These are phyloP conservation scores for Blastobotrys serpentis DNA, from an alignment of 1,139 yeast species.

Conservation along the genomic window DNA sequence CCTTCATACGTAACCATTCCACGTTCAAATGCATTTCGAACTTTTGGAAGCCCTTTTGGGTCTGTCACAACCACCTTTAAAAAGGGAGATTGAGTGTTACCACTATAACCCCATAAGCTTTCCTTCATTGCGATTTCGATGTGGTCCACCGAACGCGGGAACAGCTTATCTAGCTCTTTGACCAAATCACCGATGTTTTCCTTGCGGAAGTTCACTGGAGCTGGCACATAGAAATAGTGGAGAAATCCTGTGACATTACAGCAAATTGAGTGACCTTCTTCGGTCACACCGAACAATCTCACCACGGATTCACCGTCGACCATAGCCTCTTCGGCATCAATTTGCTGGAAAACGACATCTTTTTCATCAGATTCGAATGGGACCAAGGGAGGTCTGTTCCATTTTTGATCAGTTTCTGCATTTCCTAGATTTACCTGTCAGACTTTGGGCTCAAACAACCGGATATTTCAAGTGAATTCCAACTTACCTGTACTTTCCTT, in stretches of 20 bases:
- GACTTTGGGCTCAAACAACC: background rate
- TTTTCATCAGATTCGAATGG: conserved; percentile 48
- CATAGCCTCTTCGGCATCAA: conserved; percentile 88
- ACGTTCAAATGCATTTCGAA: conserved; percentile 78
- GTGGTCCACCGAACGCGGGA: conserved; percentile 39
- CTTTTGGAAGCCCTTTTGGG: conserved; percentile 60
- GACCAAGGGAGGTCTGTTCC: conserved; percentile 61
- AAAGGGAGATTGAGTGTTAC: conserved; percentile 74
- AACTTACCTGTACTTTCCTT: conserved; percentile 24
- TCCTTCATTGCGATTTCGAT: conserved; percentile 71
- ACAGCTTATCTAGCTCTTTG: conserved; percentile 34
- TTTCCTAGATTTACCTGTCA: conserved; percentile 13
- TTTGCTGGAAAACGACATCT: conserved; percentile 77
- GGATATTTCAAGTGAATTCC: background rate
- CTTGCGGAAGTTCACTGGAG: conserved; percentile 71
- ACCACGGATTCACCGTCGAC: conserved; percentile 53
- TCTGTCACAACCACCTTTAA: conserved; percentile 68
- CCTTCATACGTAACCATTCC: conserved; percentile 66
- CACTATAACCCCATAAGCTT: conserved; percentile 91
- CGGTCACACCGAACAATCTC: conserved; percentile 89
- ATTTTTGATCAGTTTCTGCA: conserved; percentile 47
- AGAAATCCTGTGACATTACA: conserved; percentile 87
- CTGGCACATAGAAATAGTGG: conserved; percentile 91
- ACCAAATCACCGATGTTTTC: conserved; percentile 53
- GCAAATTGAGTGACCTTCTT: conserved; percentile 78